Conservation (phyloP, 116 monocot genomes). For the Thalassia testudinum region DNA sequence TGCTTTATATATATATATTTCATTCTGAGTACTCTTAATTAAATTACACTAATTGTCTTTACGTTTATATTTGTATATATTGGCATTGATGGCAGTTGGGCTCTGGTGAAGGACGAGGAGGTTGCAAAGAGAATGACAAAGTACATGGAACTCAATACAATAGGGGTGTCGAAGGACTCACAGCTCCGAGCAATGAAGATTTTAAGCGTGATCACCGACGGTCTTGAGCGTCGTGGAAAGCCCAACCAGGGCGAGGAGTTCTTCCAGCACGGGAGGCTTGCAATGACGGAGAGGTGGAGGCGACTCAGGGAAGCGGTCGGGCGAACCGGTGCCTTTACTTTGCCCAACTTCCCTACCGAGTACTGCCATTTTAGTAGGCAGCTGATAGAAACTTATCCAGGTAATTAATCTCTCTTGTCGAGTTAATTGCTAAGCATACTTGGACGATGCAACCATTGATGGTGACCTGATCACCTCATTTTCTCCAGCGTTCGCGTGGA, state of each 20-base stretch:
- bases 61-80: too few relatives aligned
- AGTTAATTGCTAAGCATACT: too few relatives aligned
- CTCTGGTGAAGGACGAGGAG: slow-evolving; percentile 57
- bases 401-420: slow-evolving; percentile 17
- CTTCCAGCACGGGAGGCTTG: slow-evolving; percentile 41
- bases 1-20: too few relatives aligned
- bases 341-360: slow-evolving; percentile 35
- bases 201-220: slow-evolving; percentile 43
- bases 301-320: slow-evolving; percentile 37
- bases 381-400: slow-evolving; percentile 33
- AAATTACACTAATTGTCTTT: too few relatives aligned
- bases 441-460: too few relatives aligned
- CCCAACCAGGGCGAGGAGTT: slow-evolving; percentile 7
- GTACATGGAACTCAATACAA: slow-evolving; percentile 70
- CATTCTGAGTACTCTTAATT: too few relatives aligned
- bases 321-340: slow-evolving; percentile 26
- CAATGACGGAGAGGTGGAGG: slow-evolving; percentile 45
- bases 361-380: slow-evolving; percentile 51
- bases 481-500: slow-evolving; percentile 68
- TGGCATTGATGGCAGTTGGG: slow-evolving; percentile 29
- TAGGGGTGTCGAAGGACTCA: slow-evolving; percentile 94
- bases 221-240: slow-evolving; percentile 23
- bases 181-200: slow-evolving; percentile 78
- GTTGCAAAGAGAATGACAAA: slow-evolving; percentile 72
- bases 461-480: too few relatives aligned